Conservation (phyloP, 2,329 filamentous ascomycete genomes). For the Apiospora marii region DNA sequence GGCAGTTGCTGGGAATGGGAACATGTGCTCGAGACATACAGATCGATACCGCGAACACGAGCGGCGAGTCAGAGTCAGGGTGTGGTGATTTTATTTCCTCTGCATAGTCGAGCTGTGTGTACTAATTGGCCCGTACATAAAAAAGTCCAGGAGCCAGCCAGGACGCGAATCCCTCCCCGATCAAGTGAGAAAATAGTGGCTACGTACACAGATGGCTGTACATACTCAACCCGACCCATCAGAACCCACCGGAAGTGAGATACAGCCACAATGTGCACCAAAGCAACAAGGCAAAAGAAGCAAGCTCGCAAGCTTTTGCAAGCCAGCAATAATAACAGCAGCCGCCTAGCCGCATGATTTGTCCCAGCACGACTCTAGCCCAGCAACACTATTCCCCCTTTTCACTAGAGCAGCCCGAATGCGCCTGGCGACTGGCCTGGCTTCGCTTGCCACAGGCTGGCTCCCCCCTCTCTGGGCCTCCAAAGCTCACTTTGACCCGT, state of each 20-base stretch:
- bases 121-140: not conserved
- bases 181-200: conserved; percentile 16
- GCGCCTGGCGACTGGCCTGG: not conserved
- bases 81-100: not conserved
- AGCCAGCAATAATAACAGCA: conserved; percentile 3
- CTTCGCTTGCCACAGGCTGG: not conserved
- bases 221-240: conserved; percentile 1
- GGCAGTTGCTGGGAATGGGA: not conserved
- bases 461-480: not conserved
- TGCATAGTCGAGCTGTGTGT: not conserved
- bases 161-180: conserved; percentile 5
- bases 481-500: conserved; percentile 13
- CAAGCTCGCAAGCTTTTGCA: not conserved
- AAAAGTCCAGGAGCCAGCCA: not conserved
- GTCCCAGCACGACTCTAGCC: not conserved
- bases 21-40: conserved; percentile 17
- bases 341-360: conserved; percentile 11
- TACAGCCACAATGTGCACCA: conserved; percentile 16
- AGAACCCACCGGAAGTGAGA: conserved; percentile 1
- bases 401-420: not conserved
- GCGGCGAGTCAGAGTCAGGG: conserved; percentile 5
- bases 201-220: conserved; percentile 5
- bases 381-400: not conserved
- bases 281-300: conserved; percentile 4
- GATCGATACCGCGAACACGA: not conserved